Evolutionary conservation across 202 grass and related monocot genomes (phyloP).

Genomic region (Carex sylvatica): DNA sequence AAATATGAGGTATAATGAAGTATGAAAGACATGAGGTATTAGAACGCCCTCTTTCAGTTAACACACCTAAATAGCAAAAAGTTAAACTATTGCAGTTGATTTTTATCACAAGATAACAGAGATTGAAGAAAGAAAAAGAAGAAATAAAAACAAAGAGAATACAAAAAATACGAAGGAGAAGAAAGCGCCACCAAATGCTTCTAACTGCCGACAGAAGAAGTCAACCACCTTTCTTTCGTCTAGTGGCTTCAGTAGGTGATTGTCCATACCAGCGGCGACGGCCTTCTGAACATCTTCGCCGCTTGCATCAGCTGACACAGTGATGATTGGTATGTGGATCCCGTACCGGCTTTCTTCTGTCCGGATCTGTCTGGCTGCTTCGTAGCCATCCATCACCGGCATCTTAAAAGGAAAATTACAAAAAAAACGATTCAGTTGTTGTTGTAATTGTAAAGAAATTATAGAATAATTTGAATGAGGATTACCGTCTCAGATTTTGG

Average conservation of each 20-base stretch:
- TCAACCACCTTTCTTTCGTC: constrained; percentile 24
- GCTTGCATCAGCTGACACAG: constrained; percentile 46
- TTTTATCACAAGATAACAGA: background rate
- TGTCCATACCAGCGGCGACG: constrained; percentile 49
- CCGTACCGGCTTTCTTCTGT: constrained; percentile 50
- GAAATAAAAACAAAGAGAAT: background rate
- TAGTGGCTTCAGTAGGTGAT: constrained; percentile 57
- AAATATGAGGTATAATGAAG: too few species aligned
- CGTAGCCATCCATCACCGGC: constrained; percentile 76
- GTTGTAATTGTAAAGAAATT: background rate
- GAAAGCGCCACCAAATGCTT: background rate
- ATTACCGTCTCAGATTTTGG: background rate
- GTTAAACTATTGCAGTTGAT: background rate
- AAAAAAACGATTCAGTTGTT: background rate
- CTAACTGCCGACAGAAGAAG: constrained; percentile 25
- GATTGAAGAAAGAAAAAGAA: background rate
- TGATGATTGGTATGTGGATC: constrained; percentile 50
- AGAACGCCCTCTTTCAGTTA: too few species aligned
- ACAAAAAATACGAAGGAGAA: background rate
- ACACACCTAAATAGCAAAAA: background rate
- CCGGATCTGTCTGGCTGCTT: constrained; percentile 59
- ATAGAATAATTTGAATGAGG: background rate
- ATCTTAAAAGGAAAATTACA: constrained; percentile 39
- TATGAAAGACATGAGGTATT: too few species aligned
- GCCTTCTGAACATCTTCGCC: constrained; percentile 39